A percentile compares a stretch with the other conserved stretches of the same genome.
phyloP scores from a whole-genome alignment of 2,329 filamentous ascomycete genomes.

The Fusarium multiceps region DNA sequence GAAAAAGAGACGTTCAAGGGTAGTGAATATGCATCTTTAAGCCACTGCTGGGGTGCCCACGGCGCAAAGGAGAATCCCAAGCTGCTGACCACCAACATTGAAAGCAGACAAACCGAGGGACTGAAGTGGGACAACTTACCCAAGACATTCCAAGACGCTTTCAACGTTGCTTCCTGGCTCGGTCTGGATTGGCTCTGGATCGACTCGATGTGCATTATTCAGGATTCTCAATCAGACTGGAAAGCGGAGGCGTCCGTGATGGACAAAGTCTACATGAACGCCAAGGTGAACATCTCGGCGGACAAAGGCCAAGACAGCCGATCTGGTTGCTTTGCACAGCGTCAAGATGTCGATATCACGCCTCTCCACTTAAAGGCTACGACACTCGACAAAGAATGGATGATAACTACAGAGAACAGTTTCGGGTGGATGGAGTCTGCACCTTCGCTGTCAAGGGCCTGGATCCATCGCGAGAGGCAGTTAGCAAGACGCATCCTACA shows the following conservation, averaged over 20 bases:
- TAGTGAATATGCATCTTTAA: background rate
- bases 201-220: background rate
- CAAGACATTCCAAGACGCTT: background rate
- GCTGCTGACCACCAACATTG: background rate
- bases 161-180: background rate
- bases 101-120: background rate
- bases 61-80: background rate
- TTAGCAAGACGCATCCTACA: background rate
- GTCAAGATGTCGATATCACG: background rate
- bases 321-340: background rate
- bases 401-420: background rate
- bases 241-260: background rate
- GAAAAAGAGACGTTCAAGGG: fast-evolving
- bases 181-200: background rate
- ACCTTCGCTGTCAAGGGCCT: background rate
- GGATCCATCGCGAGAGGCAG: conserved; percentile 1
- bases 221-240: background rate
- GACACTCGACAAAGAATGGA: background rate
- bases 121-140: background rate
- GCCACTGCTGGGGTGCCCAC: background rate
- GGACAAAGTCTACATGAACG: background rate
- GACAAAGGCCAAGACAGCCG: background rate
- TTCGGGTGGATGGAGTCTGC: background rate
- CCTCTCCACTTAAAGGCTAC: background rate
- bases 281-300: background rate